Base-by-base conservation (phyloP, 108 stramenopile genomes). In the Stephanodiscus triporus region DNA sequence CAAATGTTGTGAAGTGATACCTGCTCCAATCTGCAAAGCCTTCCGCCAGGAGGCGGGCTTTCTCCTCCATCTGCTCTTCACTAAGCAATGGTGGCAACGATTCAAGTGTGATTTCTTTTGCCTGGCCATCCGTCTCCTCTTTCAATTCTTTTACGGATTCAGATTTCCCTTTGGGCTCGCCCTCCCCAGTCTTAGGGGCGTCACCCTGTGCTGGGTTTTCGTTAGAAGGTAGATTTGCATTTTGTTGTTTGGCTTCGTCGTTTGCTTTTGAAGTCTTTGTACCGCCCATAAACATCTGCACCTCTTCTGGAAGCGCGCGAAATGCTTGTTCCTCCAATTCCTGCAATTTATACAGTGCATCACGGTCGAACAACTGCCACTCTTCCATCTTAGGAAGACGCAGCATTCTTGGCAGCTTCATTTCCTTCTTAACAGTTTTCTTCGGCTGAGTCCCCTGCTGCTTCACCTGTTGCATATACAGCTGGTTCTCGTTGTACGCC, bases 341-440 rank as follows among this genome's bases (percentile, higher is more conserved):
- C 69, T 95, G 93, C 58, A 97, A 84, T 51, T 84, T 89, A 34
- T 87, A 65, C 56, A 97, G 70, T 19, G 92, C 77, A 40, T 78
- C 88, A 37, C 87, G 80, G 67, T 96, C 90, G 66, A 85, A 97
- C 92, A 97, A 97, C 75, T 97, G 97, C 94, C 96, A 97, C 66
- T 99, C 98, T 68, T 97, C 97, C 89, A 97, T 89, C 63, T 95
- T 63, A 9, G 95, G 96, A 19, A 98, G 84, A 34, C 98, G 85
- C 69, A 97, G 54, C 57, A 88, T 86, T 71, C 91, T 93, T 9
- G 98, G 98, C n/a, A 98, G 80, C 49, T 84, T 86, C 43, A 93
- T 74, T 40, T 84, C 83, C 72, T 90, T 89, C 70, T 87, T 88
- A 16, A 43, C 34, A 65, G 82, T 89, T 55, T 86, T 89, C 57